Percentiles rank a stretch among this genome's conserved stretches.
Conservation (phyloP, 176 grass and related monocot species). For the barley (Hordeum vulgare) region DNA sequence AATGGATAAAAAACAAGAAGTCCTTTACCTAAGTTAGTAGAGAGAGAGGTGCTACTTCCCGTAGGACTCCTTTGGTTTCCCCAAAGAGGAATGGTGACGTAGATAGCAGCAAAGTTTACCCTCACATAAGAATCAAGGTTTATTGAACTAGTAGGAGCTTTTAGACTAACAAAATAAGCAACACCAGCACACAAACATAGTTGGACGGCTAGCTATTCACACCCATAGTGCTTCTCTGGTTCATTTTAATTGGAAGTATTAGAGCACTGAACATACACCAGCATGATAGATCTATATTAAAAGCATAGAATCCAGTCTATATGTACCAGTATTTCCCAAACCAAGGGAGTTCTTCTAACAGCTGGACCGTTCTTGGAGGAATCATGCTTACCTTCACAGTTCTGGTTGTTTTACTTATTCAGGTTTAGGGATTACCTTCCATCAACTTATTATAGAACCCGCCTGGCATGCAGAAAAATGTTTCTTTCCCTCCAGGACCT, state of each 20-base stretch:
- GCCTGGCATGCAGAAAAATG: neutral
- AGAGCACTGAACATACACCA: conserved; percentile 85
- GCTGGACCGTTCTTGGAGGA: conserved; percentile 83
- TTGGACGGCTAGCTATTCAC: conserved; percentile 95
- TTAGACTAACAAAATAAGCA: too few species aligned
- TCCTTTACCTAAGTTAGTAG: too few species aligned
- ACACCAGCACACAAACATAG: conserved; percentile 97
- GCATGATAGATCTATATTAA: conserved; percentile 62
- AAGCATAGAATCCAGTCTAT: conserved; percentile 77
- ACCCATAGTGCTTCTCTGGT: conserved; percentile 86
- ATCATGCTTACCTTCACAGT: conserved; percentile 93
- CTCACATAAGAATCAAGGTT: too few species aligned
- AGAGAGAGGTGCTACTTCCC: too few species aligned
- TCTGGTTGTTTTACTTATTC: conserved; percentile 9
- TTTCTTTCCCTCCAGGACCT: conserved; percentile 51
- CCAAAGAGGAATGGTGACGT: too few species aligned
- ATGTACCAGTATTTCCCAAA: conserved; percentile 64
- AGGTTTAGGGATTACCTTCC: neutral
- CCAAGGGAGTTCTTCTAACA: conserved; percentile 34
- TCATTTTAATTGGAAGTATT: conserved; percentile 72
- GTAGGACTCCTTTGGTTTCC: too few species aligned
- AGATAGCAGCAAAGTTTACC: too few species aligned
- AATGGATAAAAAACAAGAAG: too few species aligned
- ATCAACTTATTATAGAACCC: neutral
- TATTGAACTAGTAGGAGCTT: too few species aligned